A percentile compares a stretch with the other conserved stretches of the same genome.
phyloP scores from a whole-genome alignment of 2,329 filamentous ascomycete species.

The Nectriaceae sp. region DNA sequence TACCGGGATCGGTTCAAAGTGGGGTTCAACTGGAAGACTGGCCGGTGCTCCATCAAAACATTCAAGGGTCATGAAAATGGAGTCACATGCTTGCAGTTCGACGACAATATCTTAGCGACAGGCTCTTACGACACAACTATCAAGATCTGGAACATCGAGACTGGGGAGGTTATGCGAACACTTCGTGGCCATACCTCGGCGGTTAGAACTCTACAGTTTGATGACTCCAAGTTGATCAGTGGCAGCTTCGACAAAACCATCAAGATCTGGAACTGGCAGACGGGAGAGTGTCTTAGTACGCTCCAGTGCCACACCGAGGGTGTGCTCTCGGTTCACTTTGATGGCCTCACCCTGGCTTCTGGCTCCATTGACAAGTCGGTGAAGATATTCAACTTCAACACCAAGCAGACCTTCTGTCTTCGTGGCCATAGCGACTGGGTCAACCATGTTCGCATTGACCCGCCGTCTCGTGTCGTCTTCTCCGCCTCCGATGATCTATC shows the following conservation, averaged over 20 bases:
- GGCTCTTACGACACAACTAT: conserved; percentile 95
- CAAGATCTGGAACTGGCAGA: conserved; percentile 96
- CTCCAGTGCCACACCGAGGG: conserved; percentile 78
- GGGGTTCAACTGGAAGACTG: conserved; percentile 96
- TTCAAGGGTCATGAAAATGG: conserved; percentile 89
- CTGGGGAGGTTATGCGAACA: conserved; percentile 82
- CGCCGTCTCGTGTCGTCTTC: conserved; percentile 79
- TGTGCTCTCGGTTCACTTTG: conserved; percentile 86
- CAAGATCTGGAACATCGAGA: conserved; percentile 95
- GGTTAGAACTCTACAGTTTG: conserved; percentile 89
- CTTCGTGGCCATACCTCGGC: conserved; percentile 79
- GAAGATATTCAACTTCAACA: conserved; percentile 90
- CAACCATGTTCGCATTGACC: conserved; percentile 90
- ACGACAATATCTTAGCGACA: conserved; percentile 88
- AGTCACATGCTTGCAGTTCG: conserved; percentile 57
- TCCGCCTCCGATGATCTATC: conserved; percentile 94
- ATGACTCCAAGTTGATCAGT: conserved; percentile 87
- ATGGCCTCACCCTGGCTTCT: conserved; percentile 79
- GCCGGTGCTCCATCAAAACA: conserved; percentile 79
- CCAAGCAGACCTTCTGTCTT: conserved; percentile 76
- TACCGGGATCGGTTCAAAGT: conserved; percentile 96
- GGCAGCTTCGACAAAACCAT: conserved; percentile 86
- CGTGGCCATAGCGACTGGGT: conserved; percentile 93
- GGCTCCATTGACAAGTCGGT: conserved; percentile 88
- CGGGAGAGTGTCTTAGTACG: conserved; percentile 81